Conservation (phyloP, 208 protist species). For the Wallacemonas sp. region DNA sequence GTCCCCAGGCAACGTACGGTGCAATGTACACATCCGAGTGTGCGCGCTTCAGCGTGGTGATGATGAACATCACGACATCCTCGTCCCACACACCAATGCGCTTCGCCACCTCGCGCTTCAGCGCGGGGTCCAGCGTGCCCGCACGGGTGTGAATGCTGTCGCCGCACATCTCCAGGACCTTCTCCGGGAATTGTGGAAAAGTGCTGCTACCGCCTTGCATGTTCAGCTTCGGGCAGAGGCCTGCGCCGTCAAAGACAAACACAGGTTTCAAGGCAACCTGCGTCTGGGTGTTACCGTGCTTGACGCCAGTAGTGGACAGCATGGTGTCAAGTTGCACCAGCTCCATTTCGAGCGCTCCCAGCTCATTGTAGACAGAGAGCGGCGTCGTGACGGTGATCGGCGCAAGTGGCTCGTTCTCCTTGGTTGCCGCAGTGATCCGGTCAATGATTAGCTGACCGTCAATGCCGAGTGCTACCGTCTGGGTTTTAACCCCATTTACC, state of each 20-base stretch:
- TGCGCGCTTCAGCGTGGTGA: not conserved
- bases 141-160: constrained; percentile 6
- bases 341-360: constrained; percentile 18
- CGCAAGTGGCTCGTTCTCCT: constrained; percentile 39
- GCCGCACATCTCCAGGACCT: constrained; percentile 4
- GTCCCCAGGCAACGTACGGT: constrained; percentile 45
- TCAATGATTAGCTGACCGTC: constrained; percentile 48
- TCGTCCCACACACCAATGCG: constrained; percentile 15
- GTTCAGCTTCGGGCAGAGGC: constrained; percentile 10
- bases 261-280: constrained; percentile 1
- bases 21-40: constrained; percentile 15
- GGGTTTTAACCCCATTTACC: constrained; percentile 2
- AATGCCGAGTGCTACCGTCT: constrained; percentile 36
- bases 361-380: constrained; percentile 34
- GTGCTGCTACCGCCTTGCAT: not conserved
- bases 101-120: not conserved
- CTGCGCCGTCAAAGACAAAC: constrained; percentile 13
- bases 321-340: not conserved
- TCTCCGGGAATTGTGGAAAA: not conserved
- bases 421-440: constrained; percentile 33
- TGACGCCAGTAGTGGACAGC: not conserved
- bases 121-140: not conserved
- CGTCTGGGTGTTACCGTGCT: not conserved
- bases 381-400: constrained; percentile 43
- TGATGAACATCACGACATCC: constrained; percentile 15